phyloP scores from a whole-genome alignment of 345 rosid genomes.

The Kernera saxatilis region DNA sequence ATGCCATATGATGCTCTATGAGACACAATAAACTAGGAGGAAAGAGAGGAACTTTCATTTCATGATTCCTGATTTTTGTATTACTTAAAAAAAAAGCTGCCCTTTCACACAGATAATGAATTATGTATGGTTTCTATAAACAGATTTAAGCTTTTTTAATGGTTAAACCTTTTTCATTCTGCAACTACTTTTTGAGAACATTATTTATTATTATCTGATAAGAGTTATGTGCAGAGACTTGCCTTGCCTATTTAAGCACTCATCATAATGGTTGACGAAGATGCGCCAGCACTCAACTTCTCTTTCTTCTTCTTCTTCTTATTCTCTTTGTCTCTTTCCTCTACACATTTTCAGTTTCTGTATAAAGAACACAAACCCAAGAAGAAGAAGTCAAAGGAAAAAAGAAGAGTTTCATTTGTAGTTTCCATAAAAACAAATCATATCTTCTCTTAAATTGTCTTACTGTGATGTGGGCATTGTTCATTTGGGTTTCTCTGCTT shows the following conservation, averaged over 20 bases:
- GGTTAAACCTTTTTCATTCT: slow-evolving; percentile 20
- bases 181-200: slow-evolving; percentile 23
- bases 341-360: slow-evolving; percentile 37
- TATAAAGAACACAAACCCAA: slow-evolving; percentile 10
- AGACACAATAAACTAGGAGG: slow-evolving; percentile 18
- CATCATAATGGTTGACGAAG: slow-evolving; percentile 28
- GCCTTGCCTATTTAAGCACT: slow-evolving; percentile 48
- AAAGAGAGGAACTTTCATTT: slow-evolving; percentile 27
- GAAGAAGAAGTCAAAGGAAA: background rate
- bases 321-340: slow-evolving; percentile 30
- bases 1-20: slow-evolving; percentile 24
- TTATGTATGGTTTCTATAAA: slow-evolving; percentile 6
- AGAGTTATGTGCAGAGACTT: slow-evolving; percentile 25
- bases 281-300: slow-evolving; percentile 44
- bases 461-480: slow-evolving; percentile 46
- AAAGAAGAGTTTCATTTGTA: background rate
- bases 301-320: slow-evolving; percentile 13
- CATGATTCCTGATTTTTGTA: background rate
- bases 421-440: slow-evolving; percentile 1
- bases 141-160: background rate
- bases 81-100: slow-evolving; percentile 10
- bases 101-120: slow-evolving; percentile 30
- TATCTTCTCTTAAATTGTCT: background rate
- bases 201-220: slow-evolving; percentile 8
- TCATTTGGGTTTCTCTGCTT: slow-evolving; percentile 43